Evolutionary conservation across 148 eudicot species (phyloP).

Genomic region (Euryodendron excelsum): DNA sequence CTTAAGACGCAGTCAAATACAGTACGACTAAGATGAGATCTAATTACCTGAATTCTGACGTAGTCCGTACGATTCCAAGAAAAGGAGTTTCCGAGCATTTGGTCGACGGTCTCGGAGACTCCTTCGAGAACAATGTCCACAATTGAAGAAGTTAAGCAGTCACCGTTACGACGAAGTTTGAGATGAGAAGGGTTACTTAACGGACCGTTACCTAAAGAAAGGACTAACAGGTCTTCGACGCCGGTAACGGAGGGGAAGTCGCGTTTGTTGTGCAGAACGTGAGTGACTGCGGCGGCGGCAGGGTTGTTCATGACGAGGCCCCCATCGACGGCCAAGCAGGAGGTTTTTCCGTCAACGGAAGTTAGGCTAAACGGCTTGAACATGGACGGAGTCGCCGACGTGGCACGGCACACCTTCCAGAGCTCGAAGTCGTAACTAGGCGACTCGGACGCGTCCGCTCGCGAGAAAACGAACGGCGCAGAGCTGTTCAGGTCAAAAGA

Average conservation of each 20-base stretch:
- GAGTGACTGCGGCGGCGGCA: slow-evolving; percentile 58
- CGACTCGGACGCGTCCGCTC: slow-evolving; percentile 60
- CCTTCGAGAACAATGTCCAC: slow-evolving; percentile 83
- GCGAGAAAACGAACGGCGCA: slow-evolving; percentile 72
- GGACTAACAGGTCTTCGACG: slow-evolving; percentile 52
- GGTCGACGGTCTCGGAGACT: slow-evolving; percentile 87
- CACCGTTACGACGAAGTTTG: slow-evolving; percentile 35
- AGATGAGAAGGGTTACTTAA: slow-evolving; percentile 2
- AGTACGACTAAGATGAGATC: no score
- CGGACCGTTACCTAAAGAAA: slow-evolving; percentile 58
- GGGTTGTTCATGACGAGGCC: slow-evolving; percentile 71
- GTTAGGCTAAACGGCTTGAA: slow-evolving; percentile 44
- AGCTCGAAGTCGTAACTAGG: slow-evolving; percentile 49
- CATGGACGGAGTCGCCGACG: slow-evolving; percentile 46
- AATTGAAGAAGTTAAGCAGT: slow-evolving; percentile 44
- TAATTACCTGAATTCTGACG: slow-evolving; percentile 79
- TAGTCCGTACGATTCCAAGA: slow-evolving; percentile 77
- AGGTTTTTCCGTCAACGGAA: slow-evolving; percentile 47
- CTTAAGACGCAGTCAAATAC: no score
- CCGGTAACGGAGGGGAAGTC: slow-evolving; percentile 63
- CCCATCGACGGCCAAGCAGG: slow-evolving; percentile 54
- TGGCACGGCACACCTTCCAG: slow-evolving; percentile 63
- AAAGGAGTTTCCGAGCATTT: slow-evolving; percentile 86
- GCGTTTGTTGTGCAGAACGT: slow-evolving; percentile 53
- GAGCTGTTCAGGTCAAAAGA: slow-evolving; percentile 47